Percentiles rank a stretch among this genome's conserved stretches.
These are phyloP conservation scores for Apiospora saccharicola DNA, from an alignment of 2,329 filamentous ascomycete species.

Conservation along the genomic window DNA sequence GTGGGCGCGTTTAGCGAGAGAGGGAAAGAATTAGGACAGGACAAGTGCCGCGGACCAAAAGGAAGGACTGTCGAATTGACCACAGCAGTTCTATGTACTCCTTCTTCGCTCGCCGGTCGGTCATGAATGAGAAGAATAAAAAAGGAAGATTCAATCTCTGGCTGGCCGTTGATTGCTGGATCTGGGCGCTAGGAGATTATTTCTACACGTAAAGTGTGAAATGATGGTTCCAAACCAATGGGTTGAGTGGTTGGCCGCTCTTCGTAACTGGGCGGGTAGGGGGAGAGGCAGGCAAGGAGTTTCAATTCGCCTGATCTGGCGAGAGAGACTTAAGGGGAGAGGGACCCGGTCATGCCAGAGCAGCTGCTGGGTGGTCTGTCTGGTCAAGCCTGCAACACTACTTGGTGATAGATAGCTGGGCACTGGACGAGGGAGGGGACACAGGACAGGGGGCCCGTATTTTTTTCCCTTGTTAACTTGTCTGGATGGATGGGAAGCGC, in stretches of 20 bases:
- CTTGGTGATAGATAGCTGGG: conserved; percentile 2
- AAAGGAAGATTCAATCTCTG: conserved; percentile 16
- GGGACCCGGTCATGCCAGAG: conserved; percentile 20
- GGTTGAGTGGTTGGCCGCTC: conserved; percentile 22
- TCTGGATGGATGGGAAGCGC: not conserved
- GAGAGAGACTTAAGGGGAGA: conserved; percentile 8
- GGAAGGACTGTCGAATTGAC: conserved; percentile 16
- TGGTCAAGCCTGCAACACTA: conserved; percentile 9
- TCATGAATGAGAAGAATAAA: not conserved
- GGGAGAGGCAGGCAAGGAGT: conserved; percentile 17
- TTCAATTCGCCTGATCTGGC: conserved; percentile 19
- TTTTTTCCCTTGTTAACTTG: conserved; percentile 20
- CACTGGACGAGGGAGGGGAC: conserved; percentile 15
- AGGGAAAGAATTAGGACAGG: conserved; percentile 10
- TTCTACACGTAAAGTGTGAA: conserved; percentile 16
- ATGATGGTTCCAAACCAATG: conserved; percentile 14
- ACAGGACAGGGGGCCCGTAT: conserved; percentile 18
- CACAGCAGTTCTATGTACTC: conserved; percentile 18
- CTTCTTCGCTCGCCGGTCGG: conserved; percentile 14
- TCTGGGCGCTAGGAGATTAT: conserved; percentile 22
- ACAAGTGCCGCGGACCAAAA: conserved; percentile 8
- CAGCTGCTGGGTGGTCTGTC: conserved; percentile 14
- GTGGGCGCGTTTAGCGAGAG: conserved; percentile 12
- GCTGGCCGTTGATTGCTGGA: conserved; percentile 21
- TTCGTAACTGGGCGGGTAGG: conserved; percentile 20